Evolutionary conservation across 2,329 filamentous ascomycete genomes (phyloP).

Genomic region (Phialophora tarda): DNA sequence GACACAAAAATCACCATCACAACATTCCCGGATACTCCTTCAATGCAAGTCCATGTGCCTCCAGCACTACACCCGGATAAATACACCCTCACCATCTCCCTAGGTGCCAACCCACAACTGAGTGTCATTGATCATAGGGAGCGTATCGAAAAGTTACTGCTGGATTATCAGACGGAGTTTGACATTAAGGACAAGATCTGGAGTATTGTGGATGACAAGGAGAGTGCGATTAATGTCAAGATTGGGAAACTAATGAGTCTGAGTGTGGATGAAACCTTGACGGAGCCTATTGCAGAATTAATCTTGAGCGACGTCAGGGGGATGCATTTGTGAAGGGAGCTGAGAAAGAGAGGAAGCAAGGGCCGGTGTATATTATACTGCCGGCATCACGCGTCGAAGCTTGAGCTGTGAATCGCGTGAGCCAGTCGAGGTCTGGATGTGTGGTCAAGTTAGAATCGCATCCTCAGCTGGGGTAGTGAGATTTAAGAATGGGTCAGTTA

Average conservation of each 20-base stretch:
- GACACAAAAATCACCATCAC: constrained; percentile 30
- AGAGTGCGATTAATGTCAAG: constrained; percentile 33
- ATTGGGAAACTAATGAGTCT: constrained; percentile 39
- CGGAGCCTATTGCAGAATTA: constrained; percentile 41
- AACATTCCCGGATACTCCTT: constrained; percentile 33
- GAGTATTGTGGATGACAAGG: constrained; percentile 35
- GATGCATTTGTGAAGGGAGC: constrained; percentile 1
- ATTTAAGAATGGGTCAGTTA: neutral
- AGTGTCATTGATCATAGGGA: constrained; percentile 36
- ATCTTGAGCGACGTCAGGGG: constrained; percentile 39
- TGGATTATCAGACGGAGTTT: constrained; percentile 42
- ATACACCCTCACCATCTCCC: constrained; percentile 47
- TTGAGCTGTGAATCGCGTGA: neutral
- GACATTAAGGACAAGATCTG: constrained; percentile 41
- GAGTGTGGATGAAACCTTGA: constrained; percentile 41
- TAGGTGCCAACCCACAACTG: constrained; percentile 45
- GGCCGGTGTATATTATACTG: neutral
- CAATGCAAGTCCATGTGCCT: constrained; percentile 36
- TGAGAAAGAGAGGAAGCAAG: neutral
- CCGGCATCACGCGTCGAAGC: too few relatives aligned
- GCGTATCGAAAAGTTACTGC: constrained; percentile 37
- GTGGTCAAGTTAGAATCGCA: neutral
- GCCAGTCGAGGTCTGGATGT: neutral
- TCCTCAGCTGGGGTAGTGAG: neutral
- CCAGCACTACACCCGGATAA: constrained; percentile 33